Base-by-base conservation (phyloP, 2,329 filamentous ascomycete species). In the Chaetomium strumarium region DNA sequence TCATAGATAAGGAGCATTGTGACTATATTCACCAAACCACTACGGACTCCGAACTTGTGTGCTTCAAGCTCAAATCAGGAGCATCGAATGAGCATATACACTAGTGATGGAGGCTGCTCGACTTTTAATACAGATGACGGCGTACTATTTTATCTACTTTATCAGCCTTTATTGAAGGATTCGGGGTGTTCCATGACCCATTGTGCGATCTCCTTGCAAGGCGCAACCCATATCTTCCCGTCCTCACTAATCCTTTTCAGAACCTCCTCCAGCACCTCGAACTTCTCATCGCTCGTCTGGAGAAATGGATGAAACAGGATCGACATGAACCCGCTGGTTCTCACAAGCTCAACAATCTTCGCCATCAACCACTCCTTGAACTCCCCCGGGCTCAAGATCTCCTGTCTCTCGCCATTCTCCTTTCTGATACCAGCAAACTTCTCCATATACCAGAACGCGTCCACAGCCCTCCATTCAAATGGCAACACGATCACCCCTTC, bases 391-490 rank as follows among this genome's bases (percentile, higher is more conserved):
- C 48, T 47, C 12, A 58, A 37, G 24, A 52, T 44, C 9, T 42
- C 59, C 36, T 55, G 51, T 36, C 36, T 30, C 31, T 51, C 59
- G 2, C 63, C 61, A n/a, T 57, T 44, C 12, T 53, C 42, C 34
- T 49, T 48, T 12, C 64, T 51, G 12, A 64, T 57, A 3, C 19
- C 53, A 0, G 36, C 44, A 30, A 66, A 66, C 53, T 65, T 67
- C 9, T 63, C 64, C 64, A 66, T 66, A 38, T 67, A 67, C 58
- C 63, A 67, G 37, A 63, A 65, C 1, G 64, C 65, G 37, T 67
- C 65, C 14, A 66, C 64, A 3, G 57, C 55, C 40, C 46, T 51
- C 65, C 64, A 66, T 45, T 65, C 62, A 55, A 67, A 66, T 0
- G 65, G 64, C 36, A 67, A 46, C 29, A 66, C 56, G n/a, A 62